These are phyloP conservation scores for Paramecium sexaurelia DNA, from an alignment of 73 alveolate species.

Conservation along the genomic window DNA sequence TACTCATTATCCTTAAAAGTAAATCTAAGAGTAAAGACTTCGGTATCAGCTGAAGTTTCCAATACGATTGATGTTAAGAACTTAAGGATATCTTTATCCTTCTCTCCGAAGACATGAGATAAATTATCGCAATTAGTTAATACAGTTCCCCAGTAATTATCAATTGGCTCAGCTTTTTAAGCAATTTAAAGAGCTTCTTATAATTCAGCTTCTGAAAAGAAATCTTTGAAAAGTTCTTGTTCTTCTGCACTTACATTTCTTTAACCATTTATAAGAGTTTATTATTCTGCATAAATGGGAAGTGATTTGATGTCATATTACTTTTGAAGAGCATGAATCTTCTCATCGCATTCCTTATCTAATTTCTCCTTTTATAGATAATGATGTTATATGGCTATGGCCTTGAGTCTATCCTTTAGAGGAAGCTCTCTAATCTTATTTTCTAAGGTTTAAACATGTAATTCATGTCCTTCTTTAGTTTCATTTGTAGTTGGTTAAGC, in stretches of 20 bases:
- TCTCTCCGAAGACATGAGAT: conserved; percentile 58
- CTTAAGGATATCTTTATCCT: conserved; percentile 66
- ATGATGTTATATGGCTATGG: conserved; percentile 57
- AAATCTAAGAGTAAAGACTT: conserved; percentile 84
- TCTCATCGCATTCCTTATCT: conserved; percentile 63
- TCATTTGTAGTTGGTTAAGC: conserved; percentile 13
- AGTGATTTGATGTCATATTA: conserved; percentile 61
- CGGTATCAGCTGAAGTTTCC: conserved; percentile 73
- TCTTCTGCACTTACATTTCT: conserved; percentile 42
- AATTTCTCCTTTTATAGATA: conserved; percentile 40
- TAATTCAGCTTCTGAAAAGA: conserved; percentile 63
- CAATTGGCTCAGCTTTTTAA: conserved; percentile 58
- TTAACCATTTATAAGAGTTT: conserved; percentile 5
- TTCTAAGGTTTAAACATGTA: not conserved
- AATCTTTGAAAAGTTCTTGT: conserved; percentile 59
- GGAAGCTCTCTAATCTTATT: conserved; percentile 63
- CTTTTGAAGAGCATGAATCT: conserved; percentile 52
- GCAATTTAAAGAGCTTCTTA: conserved; percentile 41
- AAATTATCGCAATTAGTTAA: conserved; percentile 58
- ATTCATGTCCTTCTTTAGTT: conserved; percentile 42
- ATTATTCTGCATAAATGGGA: conserved; percentile 64
- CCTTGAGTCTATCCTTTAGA: conserved; percentile 60
- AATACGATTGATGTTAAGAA: conserved; percentile 50
- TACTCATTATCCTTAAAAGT: conserved; percentile 90
- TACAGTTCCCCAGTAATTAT: conserved; percentile 63